phyloP scores from a whole-genome alignment of 805 yeast species.

The Wickerhamia fluorescens region DNA sequence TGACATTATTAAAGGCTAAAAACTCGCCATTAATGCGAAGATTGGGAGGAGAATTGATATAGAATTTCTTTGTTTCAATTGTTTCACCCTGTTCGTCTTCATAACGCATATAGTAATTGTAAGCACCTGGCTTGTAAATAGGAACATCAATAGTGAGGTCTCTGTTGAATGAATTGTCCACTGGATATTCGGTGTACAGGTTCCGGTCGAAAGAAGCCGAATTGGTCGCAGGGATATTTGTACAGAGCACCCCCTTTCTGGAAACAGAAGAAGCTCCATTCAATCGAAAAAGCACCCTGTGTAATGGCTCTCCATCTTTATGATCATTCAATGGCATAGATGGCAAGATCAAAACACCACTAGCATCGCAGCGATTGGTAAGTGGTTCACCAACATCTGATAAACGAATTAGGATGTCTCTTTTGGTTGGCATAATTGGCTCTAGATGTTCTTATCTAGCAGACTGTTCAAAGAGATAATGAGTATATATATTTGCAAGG shows the following conservation, averaged over 20 bases:
- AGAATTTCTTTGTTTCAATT: slow-evolving; percentile 49
- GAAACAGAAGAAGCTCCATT: slow-evolving; percentile 72
- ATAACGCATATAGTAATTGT: slow-evolving; percentile 64
- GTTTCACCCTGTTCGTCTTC: slow-evolving; percentile 19
- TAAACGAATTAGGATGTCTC: slow-evolving; percentile 23
- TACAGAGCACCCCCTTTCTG: slow-evolving; percentile 64
- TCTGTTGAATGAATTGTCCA: slow-evolving; percentile 52
- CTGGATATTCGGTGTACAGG: slow-evolving; percentile 43
- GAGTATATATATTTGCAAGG: too few species aligned
- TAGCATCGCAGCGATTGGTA: slow-evolving; percentile 23
- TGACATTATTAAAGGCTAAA: slow-evolving; percentile 69
- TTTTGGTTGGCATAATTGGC: not conserved
- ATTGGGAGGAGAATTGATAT: slow-evolving; percentile 77
- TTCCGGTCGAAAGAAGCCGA: slow-evolving; percentile 46
- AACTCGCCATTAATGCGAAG: slow-evolving; percentile 48
- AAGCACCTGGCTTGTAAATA: slow-evolving; percentile 72
- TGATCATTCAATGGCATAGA: slow-evolving; percentile 29
- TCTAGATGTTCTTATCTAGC: too few species aligned
- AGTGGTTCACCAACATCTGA: slow-evolving; percentile 43
- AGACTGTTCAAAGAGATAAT: too few species aligned
- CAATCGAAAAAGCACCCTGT: slow-evolving; percentile 51
- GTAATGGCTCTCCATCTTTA: slow-evolving; percentile 35
- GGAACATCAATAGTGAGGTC: slow-evolving; percentile 57
- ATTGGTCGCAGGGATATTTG: slow-evolving; percentile 55
- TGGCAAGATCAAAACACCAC: slow-evolving; percentile 49